Percentiles rank a stretch among this genome's conserved stretches.
Conservation (phyloP, 2,329 filamentous ascomycete genomes). For the Ophiobolus disseminans region DNA sequence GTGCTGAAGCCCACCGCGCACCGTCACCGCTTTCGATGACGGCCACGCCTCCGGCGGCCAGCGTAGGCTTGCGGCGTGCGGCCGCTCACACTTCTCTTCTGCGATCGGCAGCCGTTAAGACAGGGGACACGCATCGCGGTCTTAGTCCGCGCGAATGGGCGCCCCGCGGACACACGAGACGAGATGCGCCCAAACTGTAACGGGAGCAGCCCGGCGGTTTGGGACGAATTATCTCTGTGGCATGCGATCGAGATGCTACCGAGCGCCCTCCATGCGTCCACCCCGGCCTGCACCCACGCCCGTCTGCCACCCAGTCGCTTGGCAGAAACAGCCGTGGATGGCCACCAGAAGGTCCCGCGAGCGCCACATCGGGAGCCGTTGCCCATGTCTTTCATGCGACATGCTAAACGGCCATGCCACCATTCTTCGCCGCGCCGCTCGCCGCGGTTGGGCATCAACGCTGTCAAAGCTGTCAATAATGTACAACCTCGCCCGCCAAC, state of each 20-base stretch:
- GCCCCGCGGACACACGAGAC: conserved; percentile 25
- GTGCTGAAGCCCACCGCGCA: background rate
- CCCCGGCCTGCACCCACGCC: conserved; percentile 22
- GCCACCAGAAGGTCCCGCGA: conserved; percentile 7
- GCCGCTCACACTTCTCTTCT: conserved; percentile 3
- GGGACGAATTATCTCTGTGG: conserved; percentile 28
- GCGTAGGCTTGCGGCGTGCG: conserved; percentile 1
- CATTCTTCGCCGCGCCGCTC: background rate
- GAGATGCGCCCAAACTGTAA: conserved; percentile 26
- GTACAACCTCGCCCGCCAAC: conserved; percentile 7
- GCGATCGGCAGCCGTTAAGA: conserved; percentile 35
- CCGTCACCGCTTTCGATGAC: conserved; percentile 3
- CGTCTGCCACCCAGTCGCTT: conserved; percentile 21
- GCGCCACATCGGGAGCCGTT: conserved; percentile 16
- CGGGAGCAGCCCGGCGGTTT: conserved; percentile 22
- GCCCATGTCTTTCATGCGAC: conserved; percentile 1
- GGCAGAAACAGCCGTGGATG: conserved; percentile 16
- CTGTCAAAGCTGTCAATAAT: background rate
- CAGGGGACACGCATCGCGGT: conserved; percentile 29
- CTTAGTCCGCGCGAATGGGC: conserved; percentile 28
- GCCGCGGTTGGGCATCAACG: conserved; percentile 19
- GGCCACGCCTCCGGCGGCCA: conserved; percentile 18
- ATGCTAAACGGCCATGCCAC: background rate
- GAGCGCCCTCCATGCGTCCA: conserved; percentile 23
- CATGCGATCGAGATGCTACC: conserved; percentile 38